These are phyloP conservation scores for Cladophialophora exuberans DNA, from an alignment of 2,329 filamentous ascomycete genomes.

Conservation along the genomic window DNA sequence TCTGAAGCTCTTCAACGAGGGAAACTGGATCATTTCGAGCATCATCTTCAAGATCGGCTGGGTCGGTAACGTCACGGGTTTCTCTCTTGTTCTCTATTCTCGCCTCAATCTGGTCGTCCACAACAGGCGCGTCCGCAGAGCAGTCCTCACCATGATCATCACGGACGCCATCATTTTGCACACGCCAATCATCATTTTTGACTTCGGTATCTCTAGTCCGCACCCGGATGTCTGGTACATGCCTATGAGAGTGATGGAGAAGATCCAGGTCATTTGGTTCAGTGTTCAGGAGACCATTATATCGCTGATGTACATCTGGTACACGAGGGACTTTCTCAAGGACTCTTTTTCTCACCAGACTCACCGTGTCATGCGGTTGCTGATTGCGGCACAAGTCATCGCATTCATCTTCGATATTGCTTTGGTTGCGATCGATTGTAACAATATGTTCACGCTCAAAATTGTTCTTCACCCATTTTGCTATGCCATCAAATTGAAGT, in stretches of 20 bases:
- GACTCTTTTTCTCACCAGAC: slow-evolving; percentile 3
- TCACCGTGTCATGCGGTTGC: slow-evolving; percentile 4
- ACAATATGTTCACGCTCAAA: slow-evolving; percentile 8
- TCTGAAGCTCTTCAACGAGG: slow-evolving; percentile 7
- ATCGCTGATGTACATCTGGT: slow-evolving; percentile 6
- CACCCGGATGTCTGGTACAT: not conserved
- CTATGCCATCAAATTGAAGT: slow-evolving; percentile 1
- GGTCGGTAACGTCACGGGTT: slow-evolving; percentile 8
- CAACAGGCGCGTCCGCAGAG: not conserved
- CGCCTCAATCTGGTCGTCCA: slow-evolving; percentile 3
- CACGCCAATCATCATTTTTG: slow-evolving; percentile 8
- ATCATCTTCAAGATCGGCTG: slow-evolving; percentile 9
- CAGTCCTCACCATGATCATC: slow-evolving; percentile 4
- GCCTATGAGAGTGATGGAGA: slow-evolving; percentile 3
- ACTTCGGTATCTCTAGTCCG: not conserved
- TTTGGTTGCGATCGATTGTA: not conserved
- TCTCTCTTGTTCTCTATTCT: slow-evolving; percentile 4
- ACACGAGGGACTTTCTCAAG: slow-evolving; percentile 3
- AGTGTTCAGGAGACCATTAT: slow-evolving; percentile 9
- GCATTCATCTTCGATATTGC: slow-evolving; percentile 4
- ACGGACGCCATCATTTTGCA: not conserved
- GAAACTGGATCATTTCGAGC: slow-evolving; percentile 8
- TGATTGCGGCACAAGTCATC: not conserved
- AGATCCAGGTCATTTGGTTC: slow-evolving; percentile 7
- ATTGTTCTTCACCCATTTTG: slow-evolving; percentile 6